Evolutionary conservation across 192 early-diverging fungal species (phyloP).

Genomic region (Podila epicladia): DNA sequence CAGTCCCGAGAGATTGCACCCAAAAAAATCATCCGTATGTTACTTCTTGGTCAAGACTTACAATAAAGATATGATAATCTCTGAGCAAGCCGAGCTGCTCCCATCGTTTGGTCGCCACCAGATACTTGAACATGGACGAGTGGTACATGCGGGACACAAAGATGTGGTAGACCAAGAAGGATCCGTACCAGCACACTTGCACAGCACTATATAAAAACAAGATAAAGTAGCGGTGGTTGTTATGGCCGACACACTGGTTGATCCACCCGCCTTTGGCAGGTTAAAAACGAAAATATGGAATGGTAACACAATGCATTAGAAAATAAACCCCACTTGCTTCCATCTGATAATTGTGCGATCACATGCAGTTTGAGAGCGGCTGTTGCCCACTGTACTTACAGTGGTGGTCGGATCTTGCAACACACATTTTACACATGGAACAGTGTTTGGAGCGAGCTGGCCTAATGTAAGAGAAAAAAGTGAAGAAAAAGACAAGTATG

Average conservation of each 20-base stretch:
- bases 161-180: conserved; percentile 55
- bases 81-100: conserved; percentile 36
- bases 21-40: neutral
- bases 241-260: conserved; percentile 63
- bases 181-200: conserved; percentile 60
- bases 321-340: conserved; percentile 5
- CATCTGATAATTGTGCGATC: neutral
- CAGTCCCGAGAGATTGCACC: neutral
- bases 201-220: conserved; percentile 56
- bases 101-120: conserved; percentile 28
- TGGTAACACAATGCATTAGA: too few species aligned
- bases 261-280: conserved; percentile 54
- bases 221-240: conserved; percentile 64
- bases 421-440: conserved; percentile 62
- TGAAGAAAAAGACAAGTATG: neutral
- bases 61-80: conserved; percentile 52
- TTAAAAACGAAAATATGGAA: neutral
- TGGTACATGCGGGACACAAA: conserved; percentile 47
- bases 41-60: conserved; percentile 25
- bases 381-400: conserved; percentile 33
- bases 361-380: neutral
- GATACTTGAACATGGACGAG: conserved; percentile 44
- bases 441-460: conserved; percentile 68
- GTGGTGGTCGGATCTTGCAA: conserved; percentile 59
- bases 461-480: conserved; percentile 22